A percentile compares a stretch with the other conserved stretches of the same genome.
Evolutionary conservation across 345 rosid genomes (phyloP).

Genomic region (Eucalyptus leucophloia): DNA sequence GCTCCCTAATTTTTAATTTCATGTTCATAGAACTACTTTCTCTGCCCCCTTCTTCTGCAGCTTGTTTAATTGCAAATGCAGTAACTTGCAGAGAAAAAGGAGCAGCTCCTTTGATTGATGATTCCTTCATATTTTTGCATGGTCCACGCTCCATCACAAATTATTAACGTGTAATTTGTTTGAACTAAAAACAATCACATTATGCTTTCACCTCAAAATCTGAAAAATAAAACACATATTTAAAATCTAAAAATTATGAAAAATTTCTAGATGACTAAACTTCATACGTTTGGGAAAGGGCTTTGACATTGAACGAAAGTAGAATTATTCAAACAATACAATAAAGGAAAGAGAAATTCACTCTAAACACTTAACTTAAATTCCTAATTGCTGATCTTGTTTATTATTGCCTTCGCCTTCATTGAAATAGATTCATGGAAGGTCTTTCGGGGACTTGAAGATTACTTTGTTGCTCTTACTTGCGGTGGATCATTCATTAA

Average conservation of each 20-base stretch:
- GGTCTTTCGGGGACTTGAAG: background rate
- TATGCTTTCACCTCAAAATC: background rate
- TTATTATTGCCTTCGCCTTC: background rate
- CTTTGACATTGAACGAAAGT: background rate
- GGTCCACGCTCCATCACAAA: background rate
- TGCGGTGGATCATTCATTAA: background rate
- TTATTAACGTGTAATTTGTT: background rate
- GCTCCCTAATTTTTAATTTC: background rate
- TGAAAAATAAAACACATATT: background rate
- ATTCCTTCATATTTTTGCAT: background rate
- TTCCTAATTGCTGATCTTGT: background rate
- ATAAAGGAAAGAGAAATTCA: background rate
- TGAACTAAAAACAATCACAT: background rate
- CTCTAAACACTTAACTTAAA: background rate
- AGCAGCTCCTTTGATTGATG: background rate
- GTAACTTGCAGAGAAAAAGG: background rate
- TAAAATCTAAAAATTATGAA: background rate
- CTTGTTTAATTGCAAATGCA: background rate
- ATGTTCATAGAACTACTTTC: background rate
- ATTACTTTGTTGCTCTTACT: background rate
- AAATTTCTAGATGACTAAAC: background rate
- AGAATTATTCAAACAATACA: background rate
- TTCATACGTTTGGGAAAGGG: background rate
- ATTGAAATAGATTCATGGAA: background rate
- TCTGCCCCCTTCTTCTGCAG: background rate